Percentiles rank a stretch among this genome's conserved stretches.
These are phyloP conservation scores for Dendrobium catenatum DNA, from an alignment of 106 monocot species.

Conservation along the genomic window DNA sequence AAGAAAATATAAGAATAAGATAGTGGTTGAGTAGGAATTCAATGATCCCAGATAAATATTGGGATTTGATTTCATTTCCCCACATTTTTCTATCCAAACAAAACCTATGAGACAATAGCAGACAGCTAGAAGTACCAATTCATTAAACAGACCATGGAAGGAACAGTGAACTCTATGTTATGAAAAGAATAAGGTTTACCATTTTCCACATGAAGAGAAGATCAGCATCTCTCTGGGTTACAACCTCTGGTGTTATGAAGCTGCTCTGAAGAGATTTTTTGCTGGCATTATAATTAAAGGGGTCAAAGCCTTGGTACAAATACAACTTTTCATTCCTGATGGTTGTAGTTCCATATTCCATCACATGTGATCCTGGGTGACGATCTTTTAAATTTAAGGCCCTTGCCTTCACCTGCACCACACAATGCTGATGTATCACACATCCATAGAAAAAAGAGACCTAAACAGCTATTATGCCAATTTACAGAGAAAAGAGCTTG, in stretches of 20 bases:
- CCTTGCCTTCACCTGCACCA: conserved; percentile 47
- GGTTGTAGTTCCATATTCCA: conserved; percentile 61
- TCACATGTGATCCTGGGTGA: conserved; percentile 55
- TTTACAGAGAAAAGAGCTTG: background rate
- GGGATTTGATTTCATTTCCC: no score
- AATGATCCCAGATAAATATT: no score
- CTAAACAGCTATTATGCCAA: no score
- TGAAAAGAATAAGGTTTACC: conserved; percentile 21
- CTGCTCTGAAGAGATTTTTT: conserved; percentile 18
- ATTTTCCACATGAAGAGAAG: conserved; percentile 79
- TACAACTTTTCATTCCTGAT: conserved; percentile 50
- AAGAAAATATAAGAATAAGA: no score
- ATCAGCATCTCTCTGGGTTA: conserved; percentile 80
- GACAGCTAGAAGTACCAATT: no score
- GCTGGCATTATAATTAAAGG: conserved; percentile 31
- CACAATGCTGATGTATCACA: background rate
- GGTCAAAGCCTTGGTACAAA: conserved; percentile 60
- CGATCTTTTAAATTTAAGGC: conserved; percentile 32
- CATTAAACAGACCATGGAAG: no score
- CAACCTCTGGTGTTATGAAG: conserved; percentile 4
- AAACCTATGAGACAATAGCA: no score
- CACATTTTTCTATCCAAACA: no score
- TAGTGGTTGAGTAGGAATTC: no score
- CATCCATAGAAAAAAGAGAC: background rate
- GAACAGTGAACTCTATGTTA: background rate